phyloP scores from a whole-genome alignment of 345 rosid species.

The Salix brachista region DNA sequence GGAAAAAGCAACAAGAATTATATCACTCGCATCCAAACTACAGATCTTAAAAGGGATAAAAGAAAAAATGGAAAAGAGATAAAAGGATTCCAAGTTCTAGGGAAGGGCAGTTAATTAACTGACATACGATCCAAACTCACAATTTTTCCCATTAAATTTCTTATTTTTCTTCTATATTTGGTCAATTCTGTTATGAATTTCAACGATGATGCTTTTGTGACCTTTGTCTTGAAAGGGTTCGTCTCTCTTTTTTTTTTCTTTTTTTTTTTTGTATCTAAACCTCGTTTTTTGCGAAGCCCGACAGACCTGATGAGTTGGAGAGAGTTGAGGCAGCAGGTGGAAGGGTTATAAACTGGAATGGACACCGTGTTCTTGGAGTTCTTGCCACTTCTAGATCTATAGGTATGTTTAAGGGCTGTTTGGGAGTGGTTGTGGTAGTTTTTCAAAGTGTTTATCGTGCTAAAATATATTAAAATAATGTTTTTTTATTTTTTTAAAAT shows the following conservation, averaged over 20 bases:
- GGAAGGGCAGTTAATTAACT: no score
- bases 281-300: slow-evolving; percentile 40
- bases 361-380: slow-evolving; percentile 55
- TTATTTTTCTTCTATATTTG: no score
- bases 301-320: slow-evolving; percentile 49
- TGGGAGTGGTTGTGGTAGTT: no score
- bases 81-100: neutral
- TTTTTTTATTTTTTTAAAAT: no score
- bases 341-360: slow-evolving; percentile 60
- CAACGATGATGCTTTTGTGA: neutral
- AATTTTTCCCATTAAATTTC: no score
- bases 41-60: neutral
- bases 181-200: neutral
- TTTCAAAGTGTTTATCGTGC: no score
- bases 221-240: neutral
- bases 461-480: no score
- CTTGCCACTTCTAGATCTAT: slow-evolving; percentile 70
- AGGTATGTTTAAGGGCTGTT: no score
- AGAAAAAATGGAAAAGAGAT: neutral
- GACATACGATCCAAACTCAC: no score
- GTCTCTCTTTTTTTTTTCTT: neutral
- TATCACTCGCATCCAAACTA: neutral
- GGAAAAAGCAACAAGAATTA: neutral
- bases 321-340: slow-evolving; percentile 67
- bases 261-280: neutral